Conservation (phyloP, 768 basidiomycete genomes). For the Leucocoprinus birnbaumii region DNA sequence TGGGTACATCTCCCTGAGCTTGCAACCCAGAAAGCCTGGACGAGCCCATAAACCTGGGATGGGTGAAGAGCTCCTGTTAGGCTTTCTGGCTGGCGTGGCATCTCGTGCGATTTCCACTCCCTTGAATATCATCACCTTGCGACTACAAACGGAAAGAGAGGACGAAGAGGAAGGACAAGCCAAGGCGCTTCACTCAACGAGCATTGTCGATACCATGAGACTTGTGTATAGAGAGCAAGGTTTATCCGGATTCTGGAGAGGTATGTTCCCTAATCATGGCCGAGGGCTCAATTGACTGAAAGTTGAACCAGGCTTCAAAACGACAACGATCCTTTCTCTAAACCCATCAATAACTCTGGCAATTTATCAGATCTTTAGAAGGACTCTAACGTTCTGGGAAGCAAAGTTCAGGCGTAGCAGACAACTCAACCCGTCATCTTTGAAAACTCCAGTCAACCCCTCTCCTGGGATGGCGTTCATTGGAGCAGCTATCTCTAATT, state of each 20-base stretch:
- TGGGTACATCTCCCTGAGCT: conserved; percentile 20
- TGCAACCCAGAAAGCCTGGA: neutral
- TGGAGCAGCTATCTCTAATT: conserved; percentile 53
- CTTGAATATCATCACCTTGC: conserved; percentile 52
- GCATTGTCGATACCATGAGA: conserved; percentile 30
- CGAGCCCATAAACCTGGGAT: conserved; percentile 30
- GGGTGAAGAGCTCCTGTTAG: conserved; percentile 49
- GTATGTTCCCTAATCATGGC: conserved; percentile 22
- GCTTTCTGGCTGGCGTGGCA: conserved; percentile 54
- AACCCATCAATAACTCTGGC: conserved; percentile 60
- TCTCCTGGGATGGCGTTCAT: conserved; percentile 48
- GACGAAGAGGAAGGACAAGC: conserved; percentile 26
- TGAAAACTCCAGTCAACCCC: conserved; percentile 22
- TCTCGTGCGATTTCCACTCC: conserved; percentile 55
- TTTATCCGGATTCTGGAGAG: conserved; percentile 54
- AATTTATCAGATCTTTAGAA: conserved; percentile 48
- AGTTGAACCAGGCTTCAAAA: conserved; percentile 41
- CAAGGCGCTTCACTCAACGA: conserved; percentile 16
- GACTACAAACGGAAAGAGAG: conserved; percentile 43
- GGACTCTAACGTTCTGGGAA: conserved; percentile 27
- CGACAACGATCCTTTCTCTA: conserved; percentile 44
- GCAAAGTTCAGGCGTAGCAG: conserved; percentile 9
- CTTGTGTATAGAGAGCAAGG: conserved; percentile 48
- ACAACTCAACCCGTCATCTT: neutral
- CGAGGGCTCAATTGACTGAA: neutral